Evolutionary conservation across 768 basidiomycete species (phyloP), one percentile per base, ranked within the genome.

Genomic region (Scleroderma citrinum): DNA sequence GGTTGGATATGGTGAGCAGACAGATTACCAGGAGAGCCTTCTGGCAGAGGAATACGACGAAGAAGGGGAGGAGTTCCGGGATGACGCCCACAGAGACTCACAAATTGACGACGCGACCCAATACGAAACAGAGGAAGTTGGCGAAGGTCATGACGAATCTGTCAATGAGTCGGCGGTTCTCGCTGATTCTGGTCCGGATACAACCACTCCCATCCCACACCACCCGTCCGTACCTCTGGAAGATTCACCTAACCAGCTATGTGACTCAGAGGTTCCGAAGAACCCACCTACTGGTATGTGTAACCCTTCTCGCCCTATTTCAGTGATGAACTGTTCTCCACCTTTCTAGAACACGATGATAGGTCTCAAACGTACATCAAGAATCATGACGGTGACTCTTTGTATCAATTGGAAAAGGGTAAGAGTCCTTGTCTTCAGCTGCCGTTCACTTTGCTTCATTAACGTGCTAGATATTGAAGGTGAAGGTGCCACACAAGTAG

Each of bases 31-130:
- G 17, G 67, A 70, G 29, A 59, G 64, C 37, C 58, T 56, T 40
- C 64, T 69, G 23, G 49, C 55, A 2, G 67, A 63, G 43, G 72
- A 72, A 20, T 66, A 68, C 47, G 66, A 69, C 21, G 68, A 53
- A 36, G 69, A 65, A 24, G 66, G 65, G 20, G 72, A 71, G 24
- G 67, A 63, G 24, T 58, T 67, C 12, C 57, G 58, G 0, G 70
- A 72, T 41, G 61, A 59, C 31, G 52, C 59, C 0, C 62, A 56
- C 8, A 60, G 49, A 1, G 50, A 48, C 4, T 38, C 50, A 20
- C 59, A 55, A 44, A 56, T 58, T 11, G 56, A 50, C 31, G 57
- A 61, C 42, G 45, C 49, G 37, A 44, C 17, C 12, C 60, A 58
- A 36, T 54, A 56, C 10, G 62, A 58, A n/a, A 62, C 56, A 47